phyloP scores from a whole-genome alignment of 106 monocot genomes.

The Dendrobium nobile region DNA sequence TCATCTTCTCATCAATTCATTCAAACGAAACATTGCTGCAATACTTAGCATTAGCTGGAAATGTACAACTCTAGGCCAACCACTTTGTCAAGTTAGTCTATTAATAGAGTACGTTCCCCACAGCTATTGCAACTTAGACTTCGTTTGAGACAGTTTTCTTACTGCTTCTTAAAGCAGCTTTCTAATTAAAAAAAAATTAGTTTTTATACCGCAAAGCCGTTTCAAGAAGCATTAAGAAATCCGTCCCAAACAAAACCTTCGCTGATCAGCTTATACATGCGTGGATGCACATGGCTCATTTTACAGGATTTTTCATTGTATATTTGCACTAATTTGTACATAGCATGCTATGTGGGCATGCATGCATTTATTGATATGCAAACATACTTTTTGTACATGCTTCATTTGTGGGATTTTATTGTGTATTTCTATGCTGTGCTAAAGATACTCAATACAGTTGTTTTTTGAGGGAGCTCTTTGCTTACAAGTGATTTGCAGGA shows the following conservation, averaged over 20 bases:
- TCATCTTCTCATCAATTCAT: neutral
- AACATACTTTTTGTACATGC: neutral
- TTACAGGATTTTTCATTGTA: neutral
- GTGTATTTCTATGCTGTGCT: neutral
- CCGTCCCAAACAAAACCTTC: neutral
- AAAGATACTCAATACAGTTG: neutral
- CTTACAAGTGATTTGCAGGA: conserved; percentile 11
- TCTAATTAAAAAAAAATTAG: too few species aligned
- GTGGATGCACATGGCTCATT: neutral
- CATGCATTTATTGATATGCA: neutral
- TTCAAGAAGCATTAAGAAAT: too few species aligned
- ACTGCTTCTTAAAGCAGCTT: too few species aligned
- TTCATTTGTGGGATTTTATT: neutral
- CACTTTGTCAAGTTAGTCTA: neutral
- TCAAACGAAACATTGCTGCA: neutral
- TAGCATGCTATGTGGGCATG: neutral
- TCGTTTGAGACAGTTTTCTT: too few species aligned
- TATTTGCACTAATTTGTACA: neutral
- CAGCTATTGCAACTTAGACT: neutral
- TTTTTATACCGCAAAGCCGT: too few species aligned
- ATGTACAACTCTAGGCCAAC: neutral
- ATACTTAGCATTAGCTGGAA: neutral
- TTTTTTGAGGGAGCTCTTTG: neutral
- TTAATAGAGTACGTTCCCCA: neutral
- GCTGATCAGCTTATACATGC: neutral